Conservation (phyloP, 169 alveolate genomes). For the Plasmodium gaboni region DNA sequence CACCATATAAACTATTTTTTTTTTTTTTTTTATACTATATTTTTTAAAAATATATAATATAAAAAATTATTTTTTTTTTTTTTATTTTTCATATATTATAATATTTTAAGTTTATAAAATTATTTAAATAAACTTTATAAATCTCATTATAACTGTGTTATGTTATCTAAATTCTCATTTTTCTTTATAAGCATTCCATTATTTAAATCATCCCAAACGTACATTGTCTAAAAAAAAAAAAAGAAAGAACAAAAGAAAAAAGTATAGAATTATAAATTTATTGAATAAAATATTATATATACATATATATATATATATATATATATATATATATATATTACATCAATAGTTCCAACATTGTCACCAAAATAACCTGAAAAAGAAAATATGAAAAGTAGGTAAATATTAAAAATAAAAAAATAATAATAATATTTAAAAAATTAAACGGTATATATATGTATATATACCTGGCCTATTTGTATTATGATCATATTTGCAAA, state of each 20-base stretch:
- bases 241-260: neutral
- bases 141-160: no score
- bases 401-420: neutral
- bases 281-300: neutral
- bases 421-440: neutral
- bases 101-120: no score
- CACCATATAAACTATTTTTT: no score
- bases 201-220: constrained; percentile 13
- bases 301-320: neutral
- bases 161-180: no score
- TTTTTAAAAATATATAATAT: no score
- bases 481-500: constrained; percentile 54
- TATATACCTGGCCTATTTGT: constrained; percentile 51
- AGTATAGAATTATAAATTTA: neutral
- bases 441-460: neutral
- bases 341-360: constrained; percentile 63
- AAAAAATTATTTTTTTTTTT: no score
- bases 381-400: constrained; percentile 1
- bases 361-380: constrained; percentile 54
- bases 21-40: no score
- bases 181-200: neutral
- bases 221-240: constrained; percentile 27
- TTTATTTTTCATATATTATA: no score
- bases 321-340: constrained; percentile 1
- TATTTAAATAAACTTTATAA: no score